Evolutionary conservation across 371 early-diverging fungal species (phyloP).

Genomic region (Rhizomucor pusillus): DNA sequence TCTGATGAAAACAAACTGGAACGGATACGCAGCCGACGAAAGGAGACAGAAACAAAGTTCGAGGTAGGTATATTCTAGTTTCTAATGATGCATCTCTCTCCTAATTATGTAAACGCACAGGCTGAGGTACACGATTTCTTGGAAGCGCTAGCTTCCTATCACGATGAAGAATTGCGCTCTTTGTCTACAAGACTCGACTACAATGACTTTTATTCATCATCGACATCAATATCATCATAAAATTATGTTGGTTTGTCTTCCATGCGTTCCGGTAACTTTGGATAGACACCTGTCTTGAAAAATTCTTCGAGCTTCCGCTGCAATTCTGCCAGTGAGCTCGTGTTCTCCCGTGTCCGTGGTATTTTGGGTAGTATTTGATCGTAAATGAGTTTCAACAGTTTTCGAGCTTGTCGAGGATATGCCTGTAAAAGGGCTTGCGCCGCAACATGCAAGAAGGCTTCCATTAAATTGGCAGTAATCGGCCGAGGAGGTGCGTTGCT

Average conservation of each 20-base stretch:
- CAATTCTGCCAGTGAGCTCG: slow-evolving; percentile 10
- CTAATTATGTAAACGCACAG: slow-evolving; percentile 17
- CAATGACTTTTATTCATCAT: slow-evolving; percentile 65
- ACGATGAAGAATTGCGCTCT: slow-evolving; percentile 70
- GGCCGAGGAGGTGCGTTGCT: slow-evolving; percentile 71
- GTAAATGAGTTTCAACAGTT: slow-evolving; percentile 29
- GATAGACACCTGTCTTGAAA: slow-evolving; percentile 8
- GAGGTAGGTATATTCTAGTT: slow-evolving; percentile 27
- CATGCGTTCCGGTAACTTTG: slow-evolving; percentile 6
- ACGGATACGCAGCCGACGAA: slow-evolving; percentile 29
- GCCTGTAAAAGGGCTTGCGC: slow-evolving; percentile 23
- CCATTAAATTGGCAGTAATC: slow-evolving; percentile 69
- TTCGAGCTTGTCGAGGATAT: slow-evolving; percentile 37
- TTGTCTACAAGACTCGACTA: slow-evolving; percentile 74
- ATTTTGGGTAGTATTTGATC: slow-evolving; percentile 18
- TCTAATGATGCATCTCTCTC: background rate
- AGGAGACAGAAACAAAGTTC: slow-evolving; percentile 29
- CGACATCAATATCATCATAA: too few relatives aligned
- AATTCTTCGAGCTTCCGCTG: slow-evolving; percentile 11
- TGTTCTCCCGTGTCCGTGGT: slow-evolving; percentile 16
- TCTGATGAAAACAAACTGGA: slow-evolving; percentile 8
- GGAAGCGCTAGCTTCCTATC: slow-evolving; percentile 56
- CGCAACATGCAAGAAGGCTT: slow-evolving; percentile 63
- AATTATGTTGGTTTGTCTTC: background rate
- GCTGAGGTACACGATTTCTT: slow-evolving; percentile 44